Conservation (phyloP, 495 filamentous ascomycete species). For the Antarctomyces pellizariae region DNA sequence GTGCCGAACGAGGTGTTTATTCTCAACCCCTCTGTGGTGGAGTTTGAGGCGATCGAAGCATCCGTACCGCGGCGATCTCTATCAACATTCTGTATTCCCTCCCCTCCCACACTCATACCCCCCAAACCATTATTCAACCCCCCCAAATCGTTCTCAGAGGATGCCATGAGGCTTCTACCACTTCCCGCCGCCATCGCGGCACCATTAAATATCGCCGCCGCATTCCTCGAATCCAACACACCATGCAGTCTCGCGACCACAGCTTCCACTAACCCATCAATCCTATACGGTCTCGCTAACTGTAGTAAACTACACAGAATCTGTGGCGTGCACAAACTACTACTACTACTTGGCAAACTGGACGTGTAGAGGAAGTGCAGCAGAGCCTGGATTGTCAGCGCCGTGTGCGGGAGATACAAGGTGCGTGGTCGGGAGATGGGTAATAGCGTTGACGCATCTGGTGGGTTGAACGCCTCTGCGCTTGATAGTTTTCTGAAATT, state of each 20-base stretch:
- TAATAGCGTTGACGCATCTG: conserved; percentile 25
- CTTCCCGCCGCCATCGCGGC: conserved; percentile 95
- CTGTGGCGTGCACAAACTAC: conserved; percentile 74
- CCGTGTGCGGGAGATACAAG: conserved; percentile 81
- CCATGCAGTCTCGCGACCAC: conserved; percentile 79
- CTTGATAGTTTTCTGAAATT: too few species aligned
- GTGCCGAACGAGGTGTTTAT: conserved; percentile 14
- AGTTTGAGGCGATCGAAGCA: conserved; percentile 7
- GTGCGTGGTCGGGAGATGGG: conserved; percentile 60
- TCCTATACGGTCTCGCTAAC: conserved; percentile 73
- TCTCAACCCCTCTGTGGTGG: conserved; percentile 2
- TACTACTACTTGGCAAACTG: conserved; percentile 47
- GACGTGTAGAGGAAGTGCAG: conserved; percentile 88
- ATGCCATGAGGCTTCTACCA: conserved; percentile 34
- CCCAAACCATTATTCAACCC: conserved; percentile 5
- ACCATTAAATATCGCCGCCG: conserved; percentile 92
- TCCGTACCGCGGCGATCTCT: conserved; percentile 4
- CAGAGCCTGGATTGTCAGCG: conserved; percentile 64
- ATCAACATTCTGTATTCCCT: conserved; percentile 7
- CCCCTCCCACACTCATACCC: conserved; percentile 11
- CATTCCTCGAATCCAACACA: conserved; percentile 76
- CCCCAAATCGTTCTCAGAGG: conserved; percentile 4
- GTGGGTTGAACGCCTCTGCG: too few species aligned
- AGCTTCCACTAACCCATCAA: conserved; percentile 80
- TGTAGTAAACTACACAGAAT: conserved; percentile 90